A percentile compares a stretch with the other conserved stretches of the same genome.
These are phyloP conservation scores for Stropharia rugosoannulata DNA, from an alignment of 768 basidiomycete genomes.

Conservation along the genomic window DNA sequence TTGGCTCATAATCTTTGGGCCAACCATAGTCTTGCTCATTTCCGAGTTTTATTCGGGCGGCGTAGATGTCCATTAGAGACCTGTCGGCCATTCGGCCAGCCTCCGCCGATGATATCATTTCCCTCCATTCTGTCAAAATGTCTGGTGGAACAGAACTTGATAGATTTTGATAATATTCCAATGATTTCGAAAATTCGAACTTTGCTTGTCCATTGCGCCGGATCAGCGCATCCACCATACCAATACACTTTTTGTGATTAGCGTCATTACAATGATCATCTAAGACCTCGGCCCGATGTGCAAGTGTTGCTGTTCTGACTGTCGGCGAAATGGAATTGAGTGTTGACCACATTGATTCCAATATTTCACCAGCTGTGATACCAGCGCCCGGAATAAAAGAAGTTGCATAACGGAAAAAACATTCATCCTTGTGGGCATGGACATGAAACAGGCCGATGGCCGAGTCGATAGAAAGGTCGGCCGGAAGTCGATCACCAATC, in stretches of 20 bases:
- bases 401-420: conserved; percentile 20
- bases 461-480: background rate
- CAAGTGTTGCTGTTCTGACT: background rate
- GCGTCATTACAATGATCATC: conserved; percentile 23
- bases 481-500: conserved; percentile 4
- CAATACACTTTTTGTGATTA: conserved; percentile 23
- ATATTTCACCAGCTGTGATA: conserved; percentile 13
- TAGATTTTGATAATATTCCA: background rate
- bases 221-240: conserved; percentile 12
- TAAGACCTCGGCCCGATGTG: conserved; percentile 14
- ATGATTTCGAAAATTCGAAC: no score
- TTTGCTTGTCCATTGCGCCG: background rate
- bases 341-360: conserved; percentile 19
- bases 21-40: background rate
- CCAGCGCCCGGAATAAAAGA: conserved; percentile 12
- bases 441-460: conserved; percentile 24
- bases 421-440: conserved; percentile 22
- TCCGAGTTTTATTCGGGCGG: background rate
- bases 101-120: background rate
- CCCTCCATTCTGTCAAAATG: background rate
- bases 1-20: background rate
- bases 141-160: background rate
- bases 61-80: background rate
- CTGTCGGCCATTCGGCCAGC: background rate
- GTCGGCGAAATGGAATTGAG: conserved; percentile 13